Conservation (phyloP, 768 basidiomycete species). For the Boletus edulis region DNA sequence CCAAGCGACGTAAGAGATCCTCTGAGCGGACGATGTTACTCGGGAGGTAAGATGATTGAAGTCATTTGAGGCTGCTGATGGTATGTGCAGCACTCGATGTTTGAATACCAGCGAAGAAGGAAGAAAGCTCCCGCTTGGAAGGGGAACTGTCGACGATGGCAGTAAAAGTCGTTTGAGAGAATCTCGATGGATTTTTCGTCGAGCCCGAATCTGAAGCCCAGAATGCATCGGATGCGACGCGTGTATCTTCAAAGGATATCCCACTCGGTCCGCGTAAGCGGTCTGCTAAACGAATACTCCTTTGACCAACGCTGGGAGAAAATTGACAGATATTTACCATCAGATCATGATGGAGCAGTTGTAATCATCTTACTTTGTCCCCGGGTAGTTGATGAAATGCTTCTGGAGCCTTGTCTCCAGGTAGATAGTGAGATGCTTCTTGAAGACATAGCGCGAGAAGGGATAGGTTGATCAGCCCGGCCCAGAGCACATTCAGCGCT, state of each 20-base stretch:
- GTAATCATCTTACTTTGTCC: not conserved
- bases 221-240: not conserved
- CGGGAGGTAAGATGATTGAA: not conserved
- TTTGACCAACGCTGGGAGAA: too few relatives aligned
- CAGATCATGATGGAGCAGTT: too few relatives aligned
- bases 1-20: not conserved
- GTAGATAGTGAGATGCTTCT: not conserved
- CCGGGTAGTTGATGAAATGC: too few relatives aligned
- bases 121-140: not conserved
- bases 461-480: not conserved
- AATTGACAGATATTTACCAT: too few relatives aligned
- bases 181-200: not conserved
- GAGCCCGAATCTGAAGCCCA: not conserved
- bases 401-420: too few relatives aligned
- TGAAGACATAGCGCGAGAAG: not conserved
- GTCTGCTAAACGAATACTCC: not conserved
- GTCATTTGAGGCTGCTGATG: too few relatives aligned
- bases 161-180: not conserved
- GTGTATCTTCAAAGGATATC: not conserved
- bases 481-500: not conserved
- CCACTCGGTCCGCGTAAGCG: not conserved
- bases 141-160: not conserved
- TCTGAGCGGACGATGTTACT: not conserved
- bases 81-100: not conserved
- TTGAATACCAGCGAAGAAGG: too few relatives aligned